Evolutionary conservation across 2,329 filamentous ascomycete species (phyloP), one percentile per base, ranked within the genome.

Genomic region (Ophiostoma tasmaniense): DNA sequence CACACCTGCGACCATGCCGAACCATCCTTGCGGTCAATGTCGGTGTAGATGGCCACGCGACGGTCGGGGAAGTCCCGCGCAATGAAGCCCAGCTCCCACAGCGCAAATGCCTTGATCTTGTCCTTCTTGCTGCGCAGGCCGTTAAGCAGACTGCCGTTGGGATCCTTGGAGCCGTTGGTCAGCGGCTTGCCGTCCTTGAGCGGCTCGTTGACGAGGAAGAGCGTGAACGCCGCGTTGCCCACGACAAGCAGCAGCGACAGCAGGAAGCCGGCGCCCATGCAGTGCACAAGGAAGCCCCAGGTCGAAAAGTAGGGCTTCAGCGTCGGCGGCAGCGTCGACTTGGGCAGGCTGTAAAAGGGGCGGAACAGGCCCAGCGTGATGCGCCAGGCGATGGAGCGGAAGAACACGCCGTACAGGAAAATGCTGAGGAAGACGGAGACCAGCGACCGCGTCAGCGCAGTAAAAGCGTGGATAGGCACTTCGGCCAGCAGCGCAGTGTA

Each of bases 51-150:
- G 25, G 87, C 86, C 77, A 90, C 91, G 67, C 94, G 87, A 42
- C 93, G 88, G n/a, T 87, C 84, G 20, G 89, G 84, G 72, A 90
- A 93, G 68, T 87, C 85, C 69, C 90, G 85, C 50, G 91, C 89
- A 73, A 97, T 96, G 69, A 91, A 84, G 37, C 88, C 87, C 35
- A 97, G 82, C 76, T 98, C 94, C 93, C 93, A 97, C 78, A 96
- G 90, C 20, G 94, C 93, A 77, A 96, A 96, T 0, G 87, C 89
- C 79, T 87, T 89, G 71, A 91, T 87, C 11, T 91, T 83, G 10
- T 91, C 83, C 77, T 94, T 95, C 79, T 93, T 95, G 72, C 89
- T 89, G 76, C 89, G 93, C 64, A 98, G 78, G 0, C 94, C 94
- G 69, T 89, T 92, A 66, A 98, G 78, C 35, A 98, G 82, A 76